These are phyloP conservation scores for Xylariales sp. DNA, from an alignment of 2,329 filamentous ascomycete species.

Conservation along the genomic window DNA sequence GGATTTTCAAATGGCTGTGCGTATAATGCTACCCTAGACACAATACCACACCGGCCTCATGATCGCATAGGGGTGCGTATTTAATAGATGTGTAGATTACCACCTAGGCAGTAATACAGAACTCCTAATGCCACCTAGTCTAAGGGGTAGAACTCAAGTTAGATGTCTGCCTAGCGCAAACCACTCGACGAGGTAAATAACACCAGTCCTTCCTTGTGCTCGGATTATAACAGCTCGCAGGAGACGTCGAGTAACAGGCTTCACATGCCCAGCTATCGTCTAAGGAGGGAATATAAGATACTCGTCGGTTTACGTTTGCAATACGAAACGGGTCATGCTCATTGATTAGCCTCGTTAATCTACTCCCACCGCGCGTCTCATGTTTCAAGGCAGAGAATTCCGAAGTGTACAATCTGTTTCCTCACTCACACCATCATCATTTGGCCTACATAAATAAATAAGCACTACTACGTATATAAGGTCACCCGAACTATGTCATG, in stretches of 20 bases:
- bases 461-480: conserved; percentile 14
- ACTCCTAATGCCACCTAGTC: no score
- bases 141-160: background rate
- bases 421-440: conserved; percentile 11
- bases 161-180: conserved; percentile 3
- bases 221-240: background rate
- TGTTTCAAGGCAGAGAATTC: background rate
- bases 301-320: background rate
- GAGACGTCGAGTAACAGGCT: conserved; percentile 8
- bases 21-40: background rate
- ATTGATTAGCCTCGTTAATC: background rate
- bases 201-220: background rate
- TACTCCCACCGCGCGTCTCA: background rate
- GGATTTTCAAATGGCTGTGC: conserved; percentile 5
- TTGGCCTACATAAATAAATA: conserved; percentile 7
- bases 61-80: background rate
- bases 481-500: conserved; percentile 23
- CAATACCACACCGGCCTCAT: background rate
- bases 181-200: background rate
- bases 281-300: background rate
- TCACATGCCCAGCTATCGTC: background rate
- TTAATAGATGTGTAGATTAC: background rate
- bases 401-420: background rate
- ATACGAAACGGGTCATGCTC: background rate
- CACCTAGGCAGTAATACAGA: conserved; percentile 3